Percentiles rank a stretch among this genome's conserved stretches.
These are phyloP conservation scores for Epichloe scottii DNA, from an alignment of 2,329 filamentous ascomycete genomes.

Conservation along the genomic window DNA sequence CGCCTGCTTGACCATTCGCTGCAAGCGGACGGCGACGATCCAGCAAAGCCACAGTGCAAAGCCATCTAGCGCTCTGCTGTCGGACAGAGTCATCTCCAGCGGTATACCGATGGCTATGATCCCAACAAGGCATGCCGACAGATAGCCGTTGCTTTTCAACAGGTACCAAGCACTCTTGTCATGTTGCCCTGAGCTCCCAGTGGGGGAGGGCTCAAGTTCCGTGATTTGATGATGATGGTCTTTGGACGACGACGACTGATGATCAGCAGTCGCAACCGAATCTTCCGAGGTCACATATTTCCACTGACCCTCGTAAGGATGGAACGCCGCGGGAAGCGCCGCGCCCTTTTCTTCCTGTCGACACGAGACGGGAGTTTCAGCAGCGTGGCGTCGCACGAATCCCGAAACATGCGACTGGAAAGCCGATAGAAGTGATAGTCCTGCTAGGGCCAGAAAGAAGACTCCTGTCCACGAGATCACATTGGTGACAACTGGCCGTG, in stretches of 20 bases:
- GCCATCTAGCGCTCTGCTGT: conserved; percentile 31
- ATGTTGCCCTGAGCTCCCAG: not conserved
- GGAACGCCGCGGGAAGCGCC: not conserved
- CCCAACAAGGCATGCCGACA: conserved; percentile 19
- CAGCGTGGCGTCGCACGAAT: not conserved
- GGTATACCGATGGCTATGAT: conserved; percentile 29
- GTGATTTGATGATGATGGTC: not conserved
- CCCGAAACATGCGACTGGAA: not conserved
- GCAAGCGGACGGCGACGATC: conserved; percentile 28
- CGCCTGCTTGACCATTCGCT: conserved; percentile 22
- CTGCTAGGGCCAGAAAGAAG: conserved; percentile 15
- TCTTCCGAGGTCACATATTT: conserved; percentile 2
- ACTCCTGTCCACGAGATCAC: conserved; percentile 21
- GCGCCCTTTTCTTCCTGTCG: not conserved
- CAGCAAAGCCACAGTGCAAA: conserved; percentile 37
- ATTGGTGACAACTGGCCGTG: conserved; percentile 20
- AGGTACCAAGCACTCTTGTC: conserved; percentile 5
- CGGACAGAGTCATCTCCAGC: conserved; percentile 18
- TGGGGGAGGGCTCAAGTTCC: not conserved
- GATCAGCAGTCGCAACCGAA: not conserved
- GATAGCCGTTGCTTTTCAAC: conserved; percentile 10
- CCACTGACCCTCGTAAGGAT: not conserved
- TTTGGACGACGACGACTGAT: not conserved
- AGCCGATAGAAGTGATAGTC: conserved; percentile 1
- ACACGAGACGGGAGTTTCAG: not conserved